These are phyloP conservation scores for Xylaria sp. DNA, from an alignment of 2,329 filamentous ascomycete genomes.

Conservation along the genomic window DNA sequence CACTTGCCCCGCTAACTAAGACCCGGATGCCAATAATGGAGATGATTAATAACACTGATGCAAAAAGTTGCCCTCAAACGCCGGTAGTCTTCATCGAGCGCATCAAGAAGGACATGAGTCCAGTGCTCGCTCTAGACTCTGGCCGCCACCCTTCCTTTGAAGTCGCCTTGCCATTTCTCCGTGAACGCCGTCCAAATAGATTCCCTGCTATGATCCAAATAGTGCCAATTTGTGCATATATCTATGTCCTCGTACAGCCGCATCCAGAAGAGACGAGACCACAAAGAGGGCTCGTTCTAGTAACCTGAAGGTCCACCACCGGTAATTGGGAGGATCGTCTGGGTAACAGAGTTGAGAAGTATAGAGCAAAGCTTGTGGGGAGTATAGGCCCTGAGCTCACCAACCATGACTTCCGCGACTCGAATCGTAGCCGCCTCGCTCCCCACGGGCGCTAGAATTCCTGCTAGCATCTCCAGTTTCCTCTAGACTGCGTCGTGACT, in stretches of 20 bases:
- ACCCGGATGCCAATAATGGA: constrained; percentile 20
- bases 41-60: constrained; percentile 24
- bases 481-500: constrained; percentile 63
- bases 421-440: constrained; percentile 48
- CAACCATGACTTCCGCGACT: constrained; percentile 37
- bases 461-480: constrained; percentile 51
- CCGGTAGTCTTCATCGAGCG: constrained; percentile 39
- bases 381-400: constrained; percentile 19
- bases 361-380: neutral
- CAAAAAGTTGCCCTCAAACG: constrained; percentile 25
- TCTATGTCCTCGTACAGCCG: constrained; percentile 7
- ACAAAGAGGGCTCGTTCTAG: neutral
- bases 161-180: constrained; percentile 17
- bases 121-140: constrained; percentile 37
- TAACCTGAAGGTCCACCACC: neutral
- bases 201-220: constrained; percentile 19
- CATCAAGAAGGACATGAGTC: constrained; percentile 29
- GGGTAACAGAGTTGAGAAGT: neutral
- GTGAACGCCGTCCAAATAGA: constrained; percentile 25
- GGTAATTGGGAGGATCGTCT: neutral
- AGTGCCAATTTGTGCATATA: constrained; percentile 29
- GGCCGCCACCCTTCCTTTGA: constrained; percentile 23
- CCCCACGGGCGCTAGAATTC: constrained; percentile 45
- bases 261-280: constrained; percentile 16
- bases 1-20: constrained; percentile 3